Evolutionary conservation across 2,329 filamentous ascomycete genomes (phyloP), one percentile per base, ranked within the genome.

Genomic region (Fusarium sp.): DNA sequence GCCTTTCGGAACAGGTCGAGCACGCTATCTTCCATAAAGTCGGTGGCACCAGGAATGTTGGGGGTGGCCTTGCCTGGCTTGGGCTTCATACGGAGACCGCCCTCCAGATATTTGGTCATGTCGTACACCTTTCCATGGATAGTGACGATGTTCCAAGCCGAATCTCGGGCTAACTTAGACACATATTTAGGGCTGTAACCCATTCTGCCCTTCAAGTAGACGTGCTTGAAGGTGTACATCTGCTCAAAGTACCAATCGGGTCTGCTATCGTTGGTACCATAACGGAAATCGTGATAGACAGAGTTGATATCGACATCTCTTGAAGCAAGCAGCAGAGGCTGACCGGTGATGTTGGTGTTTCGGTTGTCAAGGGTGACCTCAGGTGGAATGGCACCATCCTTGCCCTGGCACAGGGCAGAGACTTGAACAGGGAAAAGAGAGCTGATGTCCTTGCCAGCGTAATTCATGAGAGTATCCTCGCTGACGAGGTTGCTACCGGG

Each of bases 171-270:
- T 17, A 97, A 83, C 1, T 86, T 93, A 68, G 86, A 84, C 52
- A 99, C 85, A 73, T 96, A 96, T 64, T 91, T 74, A 1, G 90
- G 80, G 11, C 92, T 93, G 78, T 94, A 99, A 24, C 94, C 96
- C 49, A 99, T 83, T 66, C 89, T 90, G 47, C 96, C 96, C 78
- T 96, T 96, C 79, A 91, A 91, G 83, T 91, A 98, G 69, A 89
- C 90, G 30, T 87, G 80, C 71, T 90, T 91, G 52, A 99, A 82
- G 77, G 89, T 88, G 30, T 89, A 84, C 86, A 97, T 93, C 77
- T 94, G 89, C 80, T 99, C 93, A 57, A 86, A 90, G 81, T 95
- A 98, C 96, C 96, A 99, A 75, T 97, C 93, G 3, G 90, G 89
- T 12, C 94, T 90, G 49, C 86, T 90, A 75, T 97, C 92, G 68